Evolutionary conservation across 306 rosid genomes (phyloP), one percentile per base, ranked within the genome.

Genomic region (Comarum palustre): DNA sequence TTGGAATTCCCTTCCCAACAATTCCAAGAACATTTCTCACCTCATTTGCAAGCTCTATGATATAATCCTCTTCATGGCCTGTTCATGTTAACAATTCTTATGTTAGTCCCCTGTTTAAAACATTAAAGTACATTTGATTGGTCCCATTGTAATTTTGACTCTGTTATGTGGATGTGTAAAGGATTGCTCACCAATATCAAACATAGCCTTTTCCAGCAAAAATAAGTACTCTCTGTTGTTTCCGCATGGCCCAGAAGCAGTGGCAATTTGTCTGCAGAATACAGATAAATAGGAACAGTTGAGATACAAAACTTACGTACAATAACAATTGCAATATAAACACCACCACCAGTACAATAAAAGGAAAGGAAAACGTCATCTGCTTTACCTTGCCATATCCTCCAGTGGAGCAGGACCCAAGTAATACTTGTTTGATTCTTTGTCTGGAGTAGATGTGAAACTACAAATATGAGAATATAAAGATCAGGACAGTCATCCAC

Each of bases 181-280:
- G 13, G 19, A 71, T 13, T 36, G 80, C 84, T 79, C 73, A 95
- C 99, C 97, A 17, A 95, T 88, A 76, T 84, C 92, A 71, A 68
- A 69, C 99, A 91, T 50, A 73, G 99, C 97, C 75, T 88, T 95
- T 78, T 95, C 97, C 59, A 95, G 69, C 54, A 72, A 84, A 80
- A 95, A 95, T 70, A 95, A 47, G 51, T 95, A 95, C 70, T 95
- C 97, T 60, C 90, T 83, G 45, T 91, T 95, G 82, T 95, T 90
- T 68, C 99, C 99, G 22, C 93, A 91, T n/a, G 99, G 99, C 1
- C 99, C 99, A 75, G n/a, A 8, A 19, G 99, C 97, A 57, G 96
- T 88, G 67, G 99, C 97, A 71, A 95, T 95, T 92, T 95, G 96
- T 75, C 99, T 94, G 90, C 47, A 80, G 29, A 52, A 45, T 94